Evolutionary conservation across 148 eudicot genomes (phyloP).

Genomic region (Rhododendron griersonianum): DNA sequence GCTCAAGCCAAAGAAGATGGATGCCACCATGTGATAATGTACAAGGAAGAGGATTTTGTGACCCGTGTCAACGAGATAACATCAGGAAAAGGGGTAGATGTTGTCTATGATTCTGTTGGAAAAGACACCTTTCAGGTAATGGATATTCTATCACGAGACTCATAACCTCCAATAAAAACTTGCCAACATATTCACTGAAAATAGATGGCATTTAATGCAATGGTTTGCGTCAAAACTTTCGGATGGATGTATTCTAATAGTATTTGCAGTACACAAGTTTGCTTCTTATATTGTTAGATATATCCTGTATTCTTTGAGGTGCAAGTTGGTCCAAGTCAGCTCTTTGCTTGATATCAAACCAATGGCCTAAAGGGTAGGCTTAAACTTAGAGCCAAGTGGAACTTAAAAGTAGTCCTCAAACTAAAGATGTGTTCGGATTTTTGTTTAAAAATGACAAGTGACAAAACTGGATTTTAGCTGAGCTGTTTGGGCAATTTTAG

Average conservation of each 20-base stretch:
- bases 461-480: background rate
- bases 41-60: constrained; percentile 77
- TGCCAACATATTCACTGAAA: background rate
- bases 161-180: background rate
- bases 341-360: background rate
- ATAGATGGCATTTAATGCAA: background rate
- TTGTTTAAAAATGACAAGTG: background rate
- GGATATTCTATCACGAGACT: background rate
- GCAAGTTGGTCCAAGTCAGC: background rate
- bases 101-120: constrained; percentile 87
- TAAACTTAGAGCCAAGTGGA: background rate
- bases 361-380: background rate
- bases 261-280: background rate
- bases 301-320: background rate
- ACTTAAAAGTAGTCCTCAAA: background rate
- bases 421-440: background rate
- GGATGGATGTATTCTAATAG: background rate
- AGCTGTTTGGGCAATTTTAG: background rate
- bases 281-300: background rate
- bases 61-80: constrained; percentile 71
- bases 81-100: constrained; percentile 78
- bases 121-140: constrained; percentile 82
- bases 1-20: constrained; percentile 86
- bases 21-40: constrained; percentile 67
- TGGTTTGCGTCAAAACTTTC: background rate